phyloP scores from a whole-genome alignment of 2,329 filamentous ascomycete genomes.

The Neofusicoccum parvum region DNA sequence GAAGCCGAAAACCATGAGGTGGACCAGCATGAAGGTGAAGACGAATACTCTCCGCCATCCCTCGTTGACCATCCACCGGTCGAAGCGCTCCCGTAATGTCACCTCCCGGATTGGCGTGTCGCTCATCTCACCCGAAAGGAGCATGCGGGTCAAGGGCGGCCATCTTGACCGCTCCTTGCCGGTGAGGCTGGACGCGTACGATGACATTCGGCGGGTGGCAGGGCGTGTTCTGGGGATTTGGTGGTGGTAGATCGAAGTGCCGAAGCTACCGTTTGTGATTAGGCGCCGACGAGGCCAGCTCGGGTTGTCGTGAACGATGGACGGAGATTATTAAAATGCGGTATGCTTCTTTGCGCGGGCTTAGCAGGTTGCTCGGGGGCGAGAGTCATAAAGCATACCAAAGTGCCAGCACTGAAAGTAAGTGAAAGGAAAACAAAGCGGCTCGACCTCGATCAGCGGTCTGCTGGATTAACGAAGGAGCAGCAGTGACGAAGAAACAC shows the following conservation, averaged over 20 bases:
- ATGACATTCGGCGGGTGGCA: neutral
- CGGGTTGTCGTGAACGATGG: neutral
- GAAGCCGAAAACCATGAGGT: conserved; percentile 77
- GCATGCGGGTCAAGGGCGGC: conserved; percentile 79
- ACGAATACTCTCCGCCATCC: conserved; percentile 83
- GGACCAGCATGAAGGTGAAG: conserved; percentile 71
- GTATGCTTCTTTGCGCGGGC: neutral
- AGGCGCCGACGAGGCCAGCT: conserved; percentile 17
- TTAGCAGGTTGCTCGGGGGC: neutral
- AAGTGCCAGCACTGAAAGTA: conserved; percentile 16
- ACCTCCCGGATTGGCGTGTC: conserved; percentile 71
- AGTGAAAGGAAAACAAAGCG: neutral
- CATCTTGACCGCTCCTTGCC: conserved; percentile 72
- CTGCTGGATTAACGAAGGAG: neutral
- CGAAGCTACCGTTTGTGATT: neutral
- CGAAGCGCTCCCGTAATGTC: conserved; percentile 70
- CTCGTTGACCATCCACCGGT: conserved; percentile 89
- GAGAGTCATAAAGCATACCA: conserved; percentile 4
- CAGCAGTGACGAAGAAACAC: neutral
- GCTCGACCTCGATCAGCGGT: neutral
- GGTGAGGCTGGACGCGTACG: conserved; percentile 32
- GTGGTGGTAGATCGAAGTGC: neutral
- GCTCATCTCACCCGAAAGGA: conserved; percentile 81
- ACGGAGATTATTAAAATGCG: conserved; percentile 4
- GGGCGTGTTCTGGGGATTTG: neutral